Evolutionary conservation across 2,329 filamentous ascomycete species (phyloP).

Genomic region (Trichophyton mentagrophytes): DNA sequence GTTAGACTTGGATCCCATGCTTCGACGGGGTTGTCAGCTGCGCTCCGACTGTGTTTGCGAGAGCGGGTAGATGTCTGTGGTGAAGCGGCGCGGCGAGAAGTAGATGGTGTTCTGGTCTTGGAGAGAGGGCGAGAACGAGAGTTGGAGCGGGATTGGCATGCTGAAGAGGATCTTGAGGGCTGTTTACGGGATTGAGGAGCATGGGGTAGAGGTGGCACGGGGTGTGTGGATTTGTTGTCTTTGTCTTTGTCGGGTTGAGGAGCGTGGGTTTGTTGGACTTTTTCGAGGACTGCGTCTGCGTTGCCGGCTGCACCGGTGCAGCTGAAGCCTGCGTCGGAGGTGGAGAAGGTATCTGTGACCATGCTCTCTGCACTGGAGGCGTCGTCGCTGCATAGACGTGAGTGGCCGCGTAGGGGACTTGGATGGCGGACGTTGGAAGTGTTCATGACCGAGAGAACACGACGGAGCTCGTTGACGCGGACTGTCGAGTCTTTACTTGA

Average conservation of each 20-base stretch:
- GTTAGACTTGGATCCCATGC: constrained; percentile 17
- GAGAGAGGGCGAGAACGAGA: not conserved
- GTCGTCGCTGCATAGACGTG: constrained; percentile 21
- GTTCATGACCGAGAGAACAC: constrained; percentile 33
- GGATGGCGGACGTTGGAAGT: constrained; percentile 23
- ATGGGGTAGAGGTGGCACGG: constrained; percentile 34
- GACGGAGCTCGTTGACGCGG: constrained; percentile 36
- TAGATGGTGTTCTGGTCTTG: not conserved
- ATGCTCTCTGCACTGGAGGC: constrained; percentile 35
- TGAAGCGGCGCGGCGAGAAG: not conserved
- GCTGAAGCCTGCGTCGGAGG: constrained; percentile 21
- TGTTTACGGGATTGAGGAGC: constrained; percentile 2
- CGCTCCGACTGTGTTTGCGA: not conserved
- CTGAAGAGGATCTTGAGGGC: not conserved
- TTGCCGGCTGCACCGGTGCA: constrained; percentile 10
- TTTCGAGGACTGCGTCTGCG: not conserved
- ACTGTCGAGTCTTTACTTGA: constrained; percentile 35
- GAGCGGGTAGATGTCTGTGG: not conserved
- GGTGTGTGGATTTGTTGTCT: constrained; percentile 29
- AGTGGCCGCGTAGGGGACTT: constrained; percentile 32
- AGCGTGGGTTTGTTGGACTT: not conserved
- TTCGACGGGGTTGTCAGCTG: not conserved
- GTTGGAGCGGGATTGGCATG: not conserved
- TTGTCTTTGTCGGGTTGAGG: not conserved
- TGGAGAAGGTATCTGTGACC: constrained; percentile 28